Evolutionary conservation across 2,329 filamentous ascomycete species (phyloP), one percentile per base, ranked within the genome.

Genomic region (Colletotrichum higginsianum): DNA sequence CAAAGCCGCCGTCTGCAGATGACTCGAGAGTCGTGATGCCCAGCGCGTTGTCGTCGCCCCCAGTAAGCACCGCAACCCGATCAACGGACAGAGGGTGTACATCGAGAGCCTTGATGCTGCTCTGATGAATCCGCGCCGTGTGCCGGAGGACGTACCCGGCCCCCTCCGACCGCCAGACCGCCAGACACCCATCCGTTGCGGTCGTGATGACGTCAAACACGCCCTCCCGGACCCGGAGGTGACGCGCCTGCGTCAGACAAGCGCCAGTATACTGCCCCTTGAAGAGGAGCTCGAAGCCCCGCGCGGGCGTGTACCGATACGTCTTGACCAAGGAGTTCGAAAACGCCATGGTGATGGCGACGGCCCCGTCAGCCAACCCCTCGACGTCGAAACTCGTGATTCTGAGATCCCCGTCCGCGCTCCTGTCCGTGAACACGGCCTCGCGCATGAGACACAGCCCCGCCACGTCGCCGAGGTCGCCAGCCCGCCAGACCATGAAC

Each of bases 31-130:
- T 80, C 30, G 87, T 88, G 13, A 94, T 77, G 0, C 88, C 91
- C 0, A 98, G 80, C 4, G 92, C 92, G 73, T 96, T 96, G 80
- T 98, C 96, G 76, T 99, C 96, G 26, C 96, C 95, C 35, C 94
- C 94, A 0, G 94, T 95, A 5, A 94, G 80, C 21, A 97, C 78
- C 0, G 93, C 73, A 75, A 75, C 83, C 75, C 62, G 81, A 74
- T n/a, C 75, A 76, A 40, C 78, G 73, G 21, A 77, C 75, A 16
- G 85, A 62, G 38, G 61, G 70, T 40, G 69, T 61, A 90, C 71
- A 71, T 87, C 87, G 3, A 93, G 82, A 23, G 86, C 84, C 79
- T 98, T 97, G 79, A 98, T 89, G 61, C 92, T 91, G 80, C 89
- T 97, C 76, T 97, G 94, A 77, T 98, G 96, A 30, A 96, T 80